Base-by-base conservation (phyloP, 2,329 filamentous ascomycete genomes). In the Xylariaceae sp. region DNA sequence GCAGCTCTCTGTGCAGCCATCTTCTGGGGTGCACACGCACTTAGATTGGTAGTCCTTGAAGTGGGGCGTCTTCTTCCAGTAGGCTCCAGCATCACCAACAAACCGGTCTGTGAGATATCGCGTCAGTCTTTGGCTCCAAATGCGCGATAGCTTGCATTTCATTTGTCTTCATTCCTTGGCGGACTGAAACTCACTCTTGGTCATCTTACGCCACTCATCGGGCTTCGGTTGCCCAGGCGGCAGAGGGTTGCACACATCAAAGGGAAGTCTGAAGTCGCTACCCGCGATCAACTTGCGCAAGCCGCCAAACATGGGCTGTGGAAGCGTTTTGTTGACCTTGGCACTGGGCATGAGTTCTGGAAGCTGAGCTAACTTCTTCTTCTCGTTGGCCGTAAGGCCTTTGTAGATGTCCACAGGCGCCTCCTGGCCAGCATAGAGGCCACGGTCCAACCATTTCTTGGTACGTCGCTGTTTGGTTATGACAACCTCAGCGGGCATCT, bases 201-300 rank as follows among this genome's bases (percentile, higher is more conserved):
- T 90, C 53, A 93, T 84, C 62, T 91, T 91, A 52, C 83, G 83
- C 86, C 90, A 98, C 55, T 95, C 89, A 52, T 94, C 84, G 1
- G 91, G 90, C 65, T 95, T 95, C 18, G 89, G 87, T 60, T 95
- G 87, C 37, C 87, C 89, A 2, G 83, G 80, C 3, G 88, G 85
- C 16, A 95, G 76, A 3, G 91, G 91, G 40, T 89, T 87, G 71
- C 91, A 97, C 36, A 95, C 74, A 60, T 95, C 86, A 57, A 81
- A 96, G 0, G 93, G 93, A 22, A 98, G 71, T 64, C 89, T 89
- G 66, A 95, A 97, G 61, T 94, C 83, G 38, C 86, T 76, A 12
- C 85, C 85, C 45, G 78, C 72, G 40, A 89, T 76, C 43, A 96
- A 65, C 40, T 84, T 69, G 38, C 83, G 78, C 46, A 88, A 69